Evolutionary conservation across 1,284 basidiomycete genomes (phyloP), one percentile per base, ranked within the genome.

Genomic region (Mycena sp.): DNA sequence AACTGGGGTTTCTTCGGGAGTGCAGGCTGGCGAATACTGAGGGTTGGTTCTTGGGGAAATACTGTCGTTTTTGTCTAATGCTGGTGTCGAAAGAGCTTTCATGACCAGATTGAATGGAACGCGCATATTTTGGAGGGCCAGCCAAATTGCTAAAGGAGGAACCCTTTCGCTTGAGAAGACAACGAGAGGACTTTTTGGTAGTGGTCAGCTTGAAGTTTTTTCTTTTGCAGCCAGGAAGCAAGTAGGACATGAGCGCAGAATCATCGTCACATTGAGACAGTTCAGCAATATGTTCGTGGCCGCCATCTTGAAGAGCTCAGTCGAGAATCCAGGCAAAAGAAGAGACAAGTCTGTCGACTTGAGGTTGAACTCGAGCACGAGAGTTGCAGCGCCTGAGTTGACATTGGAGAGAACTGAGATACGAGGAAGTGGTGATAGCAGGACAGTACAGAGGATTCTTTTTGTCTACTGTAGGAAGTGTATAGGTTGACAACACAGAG

Each of bases 41-140:
- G 43, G 35, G 41, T 64, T 50, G n/a, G n/a, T n/a, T n/a, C 17
- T 35, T 32, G 6, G 57, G 67, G 53, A 72, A 75, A 63, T 77
- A 81, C 5, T 68, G 64, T 26, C 66, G 73, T 41, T 84, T 78
- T 21, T 73, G 78, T 54, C 77, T 79, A 23, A 77, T 71, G 58
- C 75, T 80, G 49, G 84, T 70, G 46, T 82, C 81, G 67, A 84
- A 85, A 38, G 83, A 84, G 60, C 75, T 80, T 19, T 81, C 77
- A 61, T 84, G 80, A 49, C 77, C 66, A 28, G 77, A 80, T 26
- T 75, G 70, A 40, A 73, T 57, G 38, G 84, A 85, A 49, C 75
- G 73, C 43, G 74, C 76, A 56, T 78, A 77, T 64, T 77, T 78
- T 12, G 77, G 60, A 26, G 81, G 74, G 12, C 78, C 82, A 16